Base-by-base conservation (phyloP, 139 green algal species). In the Spirogloea muscicola region DNA sequence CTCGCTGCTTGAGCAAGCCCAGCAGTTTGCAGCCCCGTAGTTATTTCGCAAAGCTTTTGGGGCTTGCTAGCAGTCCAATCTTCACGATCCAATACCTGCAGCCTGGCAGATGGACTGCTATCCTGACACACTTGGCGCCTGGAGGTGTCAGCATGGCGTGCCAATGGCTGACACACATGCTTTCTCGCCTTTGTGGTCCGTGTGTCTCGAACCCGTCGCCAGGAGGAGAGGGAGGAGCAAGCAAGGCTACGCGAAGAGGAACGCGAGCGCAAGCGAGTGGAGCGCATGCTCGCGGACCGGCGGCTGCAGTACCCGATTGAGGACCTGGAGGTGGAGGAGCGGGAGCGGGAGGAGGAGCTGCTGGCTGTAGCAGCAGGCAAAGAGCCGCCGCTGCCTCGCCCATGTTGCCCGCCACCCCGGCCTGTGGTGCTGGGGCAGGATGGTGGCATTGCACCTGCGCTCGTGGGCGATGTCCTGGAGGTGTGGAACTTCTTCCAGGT, bases 401-500 rank as follows among this genome's bases (percentile, higher is more conserved):
- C 58, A 6, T 9, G 4, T 4, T 4, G 31, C 6, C 31, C 68
- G 4, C 31, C 68, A 13, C 68, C 68, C 3, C 36, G 25, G 57
- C 21, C 31, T 4, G 25, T 42, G 3, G 29, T 57, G 25, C 55
- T 34, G 58, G 31, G 74, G 55, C 52, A 74, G 3, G 55, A 33
- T 57, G 27, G 25, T 37, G 58, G 36, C 58, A 18, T 21, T 31
- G n/a, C 58, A 34, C 3, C 3, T 52, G 68, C 36, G 42, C n/a
- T 3, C 5, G 31, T 76, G 4, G 68, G 36, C 31, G 58, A 69
- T 5, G 7, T 76, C 5, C 68, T 76, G 55, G 68, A 75, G 31
- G 58, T 76, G 9, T 76, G 55, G 55, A 57, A 76, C 29, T 76
- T 76, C 55, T 76, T 25, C 6, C 52, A 76, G 10, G 33, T 34